These are phyloP conservation scores for Spizellomyces punctatus DNA, from an alignment of 192 early-diverging fungal species.

Conservation along the genomic window DNA sequence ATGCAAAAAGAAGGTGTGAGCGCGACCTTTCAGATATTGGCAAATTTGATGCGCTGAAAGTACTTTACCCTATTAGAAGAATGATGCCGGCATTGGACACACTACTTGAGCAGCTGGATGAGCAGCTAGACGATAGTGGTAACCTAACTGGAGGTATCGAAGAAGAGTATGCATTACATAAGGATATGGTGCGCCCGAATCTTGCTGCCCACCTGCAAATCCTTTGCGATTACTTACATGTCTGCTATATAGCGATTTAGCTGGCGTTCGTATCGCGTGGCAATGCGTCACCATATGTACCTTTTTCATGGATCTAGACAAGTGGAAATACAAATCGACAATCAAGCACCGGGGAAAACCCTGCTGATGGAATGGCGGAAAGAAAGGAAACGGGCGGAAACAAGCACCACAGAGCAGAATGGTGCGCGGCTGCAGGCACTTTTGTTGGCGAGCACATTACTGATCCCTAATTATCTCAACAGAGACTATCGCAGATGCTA, in stretches of 20 bases:
- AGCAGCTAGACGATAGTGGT: slow-evolving; percentile 42
- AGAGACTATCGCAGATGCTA: too few relatives aligned
- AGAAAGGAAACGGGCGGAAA: slow-evolving; percentile 6
- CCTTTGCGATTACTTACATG: background rate
- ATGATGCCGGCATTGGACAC: slow-evolving; percentile 1
- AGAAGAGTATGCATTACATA: slow-evolving; percentile 35
- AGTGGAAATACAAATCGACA: slow-evolving; percentile 23
- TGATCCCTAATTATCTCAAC: too few relatives aligned
- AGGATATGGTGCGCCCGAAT: slow-evolving; percentile 28
- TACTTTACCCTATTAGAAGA: background rate
- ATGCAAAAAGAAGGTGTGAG: slow-evolving; percentile 22
- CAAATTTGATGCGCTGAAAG: background rate
- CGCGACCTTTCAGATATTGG: background rate
- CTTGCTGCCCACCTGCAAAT: background rate
- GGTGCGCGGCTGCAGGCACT: too few relatives aligned
- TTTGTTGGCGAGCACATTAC: too few relatives aligned
- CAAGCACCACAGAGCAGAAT: too few relatives aligned
- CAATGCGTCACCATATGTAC: slow-evolving; percentile 44
- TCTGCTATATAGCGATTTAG: slow-evolving; percentile 27
- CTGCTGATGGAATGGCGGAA: slow-evolving; percentile 38
- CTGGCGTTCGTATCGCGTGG: slow-evolving; percentile 56
- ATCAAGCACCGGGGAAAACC: slow-evolving; percentile 21
- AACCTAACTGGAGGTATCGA: slow-evolving; percentile 43
- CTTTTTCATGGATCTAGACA: slow-evolving; percentile 41
- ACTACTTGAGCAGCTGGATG: slow-evolving; percentile 41